These are phyloP conservation scores for Corchorus capsularis DNA, from an alignment of 345 rosid species.

Conservation along the genomic window DNA sequence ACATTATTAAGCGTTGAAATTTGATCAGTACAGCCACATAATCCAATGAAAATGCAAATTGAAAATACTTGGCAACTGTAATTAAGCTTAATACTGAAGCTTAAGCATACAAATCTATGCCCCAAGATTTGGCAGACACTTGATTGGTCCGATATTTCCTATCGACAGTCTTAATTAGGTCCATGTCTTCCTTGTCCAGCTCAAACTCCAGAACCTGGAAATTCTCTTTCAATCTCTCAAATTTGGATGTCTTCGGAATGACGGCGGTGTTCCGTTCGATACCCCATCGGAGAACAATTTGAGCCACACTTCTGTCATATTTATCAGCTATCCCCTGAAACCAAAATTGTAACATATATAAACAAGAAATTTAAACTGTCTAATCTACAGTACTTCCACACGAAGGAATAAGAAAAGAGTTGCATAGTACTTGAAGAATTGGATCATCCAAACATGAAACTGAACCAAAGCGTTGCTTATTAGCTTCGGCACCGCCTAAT, in stretches of 20 bases:
- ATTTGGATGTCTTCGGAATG: slow-evolving; percentile 75
- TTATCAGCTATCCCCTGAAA: slow-evolving; percentile 72
- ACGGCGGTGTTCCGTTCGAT: slow-evolving; percentile 72
- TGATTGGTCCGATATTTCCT: slow-evolving; percentile 66
- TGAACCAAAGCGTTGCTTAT: slow-evolving; percentile 68
- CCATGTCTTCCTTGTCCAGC: slow-evolving; percentile 73
- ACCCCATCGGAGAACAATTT: slow-evolving; percentile 78
- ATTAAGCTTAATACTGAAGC: slow-evolving; percentile 39
- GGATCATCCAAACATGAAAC: slow-evolving; percentile 84
- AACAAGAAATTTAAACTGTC: background rate
- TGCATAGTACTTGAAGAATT: slow-evolving; percentile 61
- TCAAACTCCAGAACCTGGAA: slow-evolving; percentile 62
- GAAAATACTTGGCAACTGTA: background rate
- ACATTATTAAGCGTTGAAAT: too few relatives aligned
- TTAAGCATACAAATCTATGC: slow-evolving; percentile 72
- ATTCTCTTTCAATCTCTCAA: slow-evolving; percentile 68
- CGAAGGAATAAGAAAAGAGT: background rate
- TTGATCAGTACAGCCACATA: too few relatives aligned
- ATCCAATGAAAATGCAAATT: background rate
- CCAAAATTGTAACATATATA: background rate
- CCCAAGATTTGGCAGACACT: slow-evolving; percentile 76
- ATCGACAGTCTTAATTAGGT: slow-evolving; percentile 54
- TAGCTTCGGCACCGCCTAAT: slow-evolving; percentile 76
- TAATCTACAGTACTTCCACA: background rate
- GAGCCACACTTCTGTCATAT: slow-evolving; percentile 73